phyloP scores from a whole-genome alignment of 164 flowering plant genomes.

The Berberis vulgaris region DNA sequence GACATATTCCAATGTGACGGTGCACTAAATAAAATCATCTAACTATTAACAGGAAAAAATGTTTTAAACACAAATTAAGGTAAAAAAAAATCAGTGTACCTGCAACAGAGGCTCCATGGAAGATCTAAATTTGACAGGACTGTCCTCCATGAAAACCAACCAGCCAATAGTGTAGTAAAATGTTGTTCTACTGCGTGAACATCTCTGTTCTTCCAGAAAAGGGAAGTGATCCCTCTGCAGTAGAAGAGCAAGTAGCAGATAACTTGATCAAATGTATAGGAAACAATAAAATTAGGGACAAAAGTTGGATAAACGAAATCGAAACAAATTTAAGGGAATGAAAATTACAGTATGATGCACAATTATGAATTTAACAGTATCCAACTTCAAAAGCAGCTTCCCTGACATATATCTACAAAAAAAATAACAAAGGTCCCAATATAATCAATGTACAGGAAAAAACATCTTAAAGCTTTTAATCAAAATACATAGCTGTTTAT shows the following conservation, averaged over 20 bases:
- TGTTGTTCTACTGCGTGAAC: conserved; percentile 93
- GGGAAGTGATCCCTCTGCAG: conserved; percentile 92
- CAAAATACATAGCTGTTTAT: neutral
- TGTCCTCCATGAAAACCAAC: conserved; percentile 96
- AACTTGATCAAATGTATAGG: too few species aligned
- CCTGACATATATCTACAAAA: conserved; percentile 89
- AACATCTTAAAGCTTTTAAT: neutral
- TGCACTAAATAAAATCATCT: too few species aligned
- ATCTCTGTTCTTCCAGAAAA: conserved; percentile 72
- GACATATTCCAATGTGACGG: too few species aligned
- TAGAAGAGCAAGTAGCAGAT: conserved; percentile 3
- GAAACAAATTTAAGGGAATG: conserved; percentile 4
- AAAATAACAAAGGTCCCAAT: conserved; percentile 1
- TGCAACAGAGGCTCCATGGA: conserved; percentile 91
- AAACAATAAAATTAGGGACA: too few species aligned
- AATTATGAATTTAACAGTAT: conserved; percentile 73
- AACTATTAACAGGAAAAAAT: neutral
- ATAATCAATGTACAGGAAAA: neutral
- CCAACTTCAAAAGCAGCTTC: conserved; percentile 88
- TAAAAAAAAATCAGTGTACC: conserved; percentile 21
- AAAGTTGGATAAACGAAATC: neutral
- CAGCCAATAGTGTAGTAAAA: conserved; percentile 89
- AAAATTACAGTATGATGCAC: conserved; percentile 76
- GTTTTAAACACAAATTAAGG: neutral
- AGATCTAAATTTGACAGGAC: conserved; percentile 75